These are phyloP conservation scores for Erigeron canadensis DNA, from an alignment of 129 eudicot genomes.

Conservation along the genomic window DNA sequence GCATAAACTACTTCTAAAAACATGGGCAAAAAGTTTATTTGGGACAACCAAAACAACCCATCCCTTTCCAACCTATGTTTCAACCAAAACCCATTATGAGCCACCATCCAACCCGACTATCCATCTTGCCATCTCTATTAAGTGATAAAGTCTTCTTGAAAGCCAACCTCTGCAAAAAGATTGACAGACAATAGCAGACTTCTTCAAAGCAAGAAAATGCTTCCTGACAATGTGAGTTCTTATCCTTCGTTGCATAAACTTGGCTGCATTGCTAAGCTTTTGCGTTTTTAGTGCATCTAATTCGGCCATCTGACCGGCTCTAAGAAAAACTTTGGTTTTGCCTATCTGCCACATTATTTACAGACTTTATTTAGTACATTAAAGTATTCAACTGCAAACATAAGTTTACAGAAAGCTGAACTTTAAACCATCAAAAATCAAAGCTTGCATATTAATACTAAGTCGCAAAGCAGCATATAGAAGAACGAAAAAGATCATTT, in stretches of 20 bases:
- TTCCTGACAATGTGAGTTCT: conserved; percentile 71
- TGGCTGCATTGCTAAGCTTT: conserved; percentile 74
- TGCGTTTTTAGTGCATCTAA: conserved; percentile 77
- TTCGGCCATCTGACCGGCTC: conserved; percentile 99
- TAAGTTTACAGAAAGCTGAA: conserved; percentile 10
- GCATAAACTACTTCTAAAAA: background rate
- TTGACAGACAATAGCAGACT: conserved; percentile 67
- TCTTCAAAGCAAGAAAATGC: conserved; percentile 55
- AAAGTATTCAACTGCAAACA: conserved; percentile 3
- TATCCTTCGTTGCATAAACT: conserved; percentile 61
- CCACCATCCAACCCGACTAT: background rate
- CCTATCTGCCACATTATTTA: conserved; percentile 64
- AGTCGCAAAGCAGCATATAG: background rate
- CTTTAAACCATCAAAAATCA: conserved; percentile 16
- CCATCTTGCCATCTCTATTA: conserved; percentile 8
- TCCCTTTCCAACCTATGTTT: background rate
- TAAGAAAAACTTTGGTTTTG: conserved; percentile 81
- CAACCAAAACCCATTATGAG: conserved; percentile 4
- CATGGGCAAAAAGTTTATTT: too few species aligned
- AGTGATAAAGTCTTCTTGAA: conserved; percentile 11
- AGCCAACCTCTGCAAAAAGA: conserved; percentile 71
- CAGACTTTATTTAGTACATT: conserved; percentile 15
- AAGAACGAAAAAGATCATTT: background rate
- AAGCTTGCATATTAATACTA: background rate
- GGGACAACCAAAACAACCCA: conserved; percentile 1